Evolutionary conservation across 148 eudicot genomes (phyloP).

Genomic region (Bassia scoparia): DNA sequence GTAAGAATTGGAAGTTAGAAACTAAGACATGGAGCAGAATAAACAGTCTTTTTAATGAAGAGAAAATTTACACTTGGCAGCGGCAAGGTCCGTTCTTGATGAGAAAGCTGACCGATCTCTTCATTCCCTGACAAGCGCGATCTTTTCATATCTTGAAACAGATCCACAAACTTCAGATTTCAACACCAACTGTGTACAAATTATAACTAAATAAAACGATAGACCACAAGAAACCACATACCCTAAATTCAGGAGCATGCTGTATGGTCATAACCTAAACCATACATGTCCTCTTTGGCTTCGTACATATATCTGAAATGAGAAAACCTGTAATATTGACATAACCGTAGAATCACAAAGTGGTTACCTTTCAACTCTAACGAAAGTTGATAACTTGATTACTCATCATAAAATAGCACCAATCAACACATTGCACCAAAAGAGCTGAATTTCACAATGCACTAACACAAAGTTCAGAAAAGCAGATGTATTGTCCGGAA

Average conservation of each 20-base stretch:
- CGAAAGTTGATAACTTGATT: not conserved
- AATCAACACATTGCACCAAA: not conserved
- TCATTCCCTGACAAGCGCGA: conserved; percentile 40
- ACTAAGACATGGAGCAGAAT: conserved; percentile 10
- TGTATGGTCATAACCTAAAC: conserved; percentile 91
- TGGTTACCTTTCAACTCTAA: conserved; percentile 6
- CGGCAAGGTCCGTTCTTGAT: conserved; percentile 44
- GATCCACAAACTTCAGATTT: conserved; percentile 16
- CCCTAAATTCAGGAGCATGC: conserved; percentile 96
- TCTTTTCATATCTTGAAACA: conserved; percentile 63
- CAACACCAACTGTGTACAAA: conserved; percentile 4
- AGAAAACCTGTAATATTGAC: not conserved
- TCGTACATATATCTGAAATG: conserved; percentile 61
- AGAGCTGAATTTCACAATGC: not conserved
- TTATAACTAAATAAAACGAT: not conserved
- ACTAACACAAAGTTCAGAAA: not conserved
- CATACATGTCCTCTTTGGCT: conserved; percentile 89
- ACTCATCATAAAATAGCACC: not conserved
- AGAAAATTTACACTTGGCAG: conserved; percentile 52
- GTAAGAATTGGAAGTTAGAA: conserved; percentile 25
- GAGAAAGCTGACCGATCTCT: conserved; percentile 43
- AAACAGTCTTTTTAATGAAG: not conserved
- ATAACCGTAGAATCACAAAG: not conserved
- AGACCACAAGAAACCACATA: conserved; percentile 28
- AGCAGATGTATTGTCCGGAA: not conserved